phyloP scores from a whole-genome alignment of 2,329 filamentous ascomycete species.

The Ascochyta fabae region DNA sequence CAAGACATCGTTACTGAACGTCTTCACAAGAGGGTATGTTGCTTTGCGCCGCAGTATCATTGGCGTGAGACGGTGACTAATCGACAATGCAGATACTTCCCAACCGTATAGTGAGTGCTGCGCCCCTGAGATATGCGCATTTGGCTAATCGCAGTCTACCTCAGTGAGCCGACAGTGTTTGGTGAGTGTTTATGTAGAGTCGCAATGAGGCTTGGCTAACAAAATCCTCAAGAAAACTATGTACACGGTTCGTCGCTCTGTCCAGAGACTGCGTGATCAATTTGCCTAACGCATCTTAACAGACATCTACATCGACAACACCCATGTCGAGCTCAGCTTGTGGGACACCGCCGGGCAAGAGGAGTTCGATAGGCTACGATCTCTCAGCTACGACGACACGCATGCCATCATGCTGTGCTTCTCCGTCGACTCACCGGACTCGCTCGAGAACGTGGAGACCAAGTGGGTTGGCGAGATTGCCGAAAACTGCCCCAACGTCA shows the following conservation, averaged over 20 bases:
- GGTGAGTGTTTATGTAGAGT: constrained; percentile 49
- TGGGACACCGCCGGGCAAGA: constrained; percentile 99
- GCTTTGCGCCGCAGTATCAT: not conserved
- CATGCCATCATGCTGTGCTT: constrained; percentile 99
- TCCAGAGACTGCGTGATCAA: not conserved
- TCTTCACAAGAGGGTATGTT: constrained; percentile 93
- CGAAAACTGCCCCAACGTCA: constrained; percentile 95
- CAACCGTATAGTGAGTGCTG: constrained; percentile 81
- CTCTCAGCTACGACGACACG: constrained; percentile 96
- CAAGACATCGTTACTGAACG: constrained; percentile 96
- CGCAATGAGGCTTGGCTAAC: constrained; percentile 26
- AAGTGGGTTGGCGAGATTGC: constrained; percentile 99
- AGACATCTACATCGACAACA: constrained; percentile 98
- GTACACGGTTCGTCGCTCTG: constrained; percentile 76
- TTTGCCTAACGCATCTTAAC: constrained; percentile 18
- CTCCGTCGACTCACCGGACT: constrained; percentile 92
- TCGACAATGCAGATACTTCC: constrained; percentile 75
- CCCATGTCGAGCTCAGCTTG: constrained; percentile 94
- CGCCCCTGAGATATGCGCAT: constrained; percentile 18
- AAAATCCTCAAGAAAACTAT: constrained; percentile 76
- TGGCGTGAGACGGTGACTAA: not conserved
- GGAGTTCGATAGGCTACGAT: constrained; percentile 96
- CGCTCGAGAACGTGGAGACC: constrained; percentile 95
- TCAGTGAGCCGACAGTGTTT: constrained; percentile 90
- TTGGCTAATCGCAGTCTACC: constrained; percentile 25